phyloP scores from a whole-genome alignment of 129 eudicot genomes.

The sunflower (Helianthus annuus) region DNA sequence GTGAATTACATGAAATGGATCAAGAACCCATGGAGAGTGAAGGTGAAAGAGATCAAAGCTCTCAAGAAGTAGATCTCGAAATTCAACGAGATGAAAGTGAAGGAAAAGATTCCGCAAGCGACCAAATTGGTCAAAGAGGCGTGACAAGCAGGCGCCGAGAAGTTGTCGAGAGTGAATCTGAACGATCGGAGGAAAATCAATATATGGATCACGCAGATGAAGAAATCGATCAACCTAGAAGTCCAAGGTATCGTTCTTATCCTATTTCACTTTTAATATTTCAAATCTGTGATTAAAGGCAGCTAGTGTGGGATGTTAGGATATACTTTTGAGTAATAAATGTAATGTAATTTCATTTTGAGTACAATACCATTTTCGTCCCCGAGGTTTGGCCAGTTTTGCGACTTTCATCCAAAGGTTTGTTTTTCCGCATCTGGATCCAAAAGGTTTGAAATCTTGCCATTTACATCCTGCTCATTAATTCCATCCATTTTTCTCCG shows the following conservation, averaged over 20 bases:
- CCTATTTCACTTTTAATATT: background rate
- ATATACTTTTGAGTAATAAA: constrained; percentile 1
- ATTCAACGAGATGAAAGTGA: constrained; percentile 85
- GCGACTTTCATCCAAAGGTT: too few species aligned
- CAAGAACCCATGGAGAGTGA: constrained; percentile 81
- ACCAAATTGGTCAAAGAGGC: constrained; percentile 68
- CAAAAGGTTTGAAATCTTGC: too few species aligned
- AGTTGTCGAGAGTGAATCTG: constrained; percentile 81
- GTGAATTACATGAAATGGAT: constrained; percentile 69
- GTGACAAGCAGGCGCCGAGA: constrained; percentile 89
- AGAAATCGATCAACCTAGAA: constrained; percentile 79
- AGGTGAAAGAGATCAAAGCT: constrained; percentile 86
- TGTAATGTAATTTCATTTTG: background rate
- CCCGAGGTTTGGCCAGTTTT: too few species aligned
- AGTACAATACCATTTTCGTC: too few species aligned
- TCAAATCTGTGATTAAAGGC: constrained; percentile 11
- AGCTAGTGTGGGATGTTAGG: constrained; percentile 15
- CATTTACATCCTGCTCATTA: too few species aligned
- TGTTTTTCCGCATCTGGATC: too few species aligned
- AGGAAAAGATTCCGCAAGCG: constrained; percentile 73
- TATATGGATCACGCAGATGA: constrained; percentile 82
- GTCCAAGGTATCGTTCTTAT: constrained; percentile 55
- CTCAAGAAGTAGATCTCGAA: constrained; percentile 75
- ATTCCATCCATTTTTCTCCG: too few species aligned
- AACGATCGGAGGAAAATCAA: constrained; percentile 77